Evolutionary conservation across 768 basidiomycete genomes (phyloP).

Genomic region (Clitopilus hobsonii): DNA sequence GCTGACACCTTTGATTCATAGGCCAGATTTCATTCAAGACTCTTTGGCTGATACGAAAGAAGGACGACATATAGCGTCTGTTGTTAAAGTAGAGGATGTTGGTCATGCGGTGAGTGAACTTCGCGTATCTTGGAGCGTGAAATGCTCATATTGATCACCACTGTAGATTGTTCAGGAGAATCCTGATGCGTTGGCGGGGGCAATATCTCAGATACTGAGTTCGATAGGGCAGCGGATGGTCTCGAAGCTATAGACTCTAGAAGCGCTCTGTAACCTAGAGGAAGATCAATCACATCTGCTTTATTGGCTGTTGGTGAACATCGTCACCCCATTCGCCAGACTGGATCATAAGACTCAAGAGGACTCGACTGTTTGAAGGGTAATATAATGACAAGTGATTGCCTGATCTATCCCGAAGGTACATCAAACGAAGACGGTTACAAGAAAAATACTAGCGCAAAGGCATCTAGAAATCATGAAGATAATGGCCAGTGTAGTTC

Average conservation of each 20-base stretch:
- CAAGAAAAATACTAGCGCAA: too few species aligned
- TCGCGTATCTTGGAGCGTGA: background rate
- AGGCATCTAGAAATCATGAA: too few species aligned
- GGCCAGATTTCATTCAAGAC: constrained; percentile 40
- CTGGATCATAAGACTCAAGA: too few species aligned
- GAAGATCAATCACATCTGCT: background rate
- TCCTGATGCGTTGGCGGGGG: constrained; percentile 32
- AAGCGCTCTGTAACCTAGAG: background rate
- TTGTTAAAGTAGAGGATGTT: constrained; percentile 35
- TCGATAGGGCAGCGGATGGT: constrained; percentile 13
- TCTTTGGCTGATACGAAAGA: constrained; percentile 34
- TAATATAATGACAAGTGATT: too few species aligned
- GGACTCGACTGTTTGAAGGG: too few species aligned
- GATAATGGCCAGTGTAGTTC: too few species aligned
- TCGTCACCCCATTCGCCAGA: too few species aligned
- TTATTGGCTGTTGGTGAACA: background rate
- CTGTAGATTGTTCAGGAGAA: constrained; percentile 40
- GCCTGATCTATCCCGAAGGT: too few species aligned
- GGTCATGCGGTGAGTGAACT: constrained; percentile 39
- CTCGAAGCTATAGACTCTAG: constrained; percentile 15
- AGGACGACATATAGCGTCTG: constrained; percentile 37
- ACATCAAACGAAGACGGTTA: too few species aligned
- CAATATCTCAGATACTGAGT: constrained; percentile 29
- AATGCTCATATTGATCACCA: background rate
- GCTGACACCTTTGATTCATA: constrained; percentile 11